Conservation (phyloP, 2,329 filamentous ascomycete species). For the Ceratocystis colombiana region DNA sequence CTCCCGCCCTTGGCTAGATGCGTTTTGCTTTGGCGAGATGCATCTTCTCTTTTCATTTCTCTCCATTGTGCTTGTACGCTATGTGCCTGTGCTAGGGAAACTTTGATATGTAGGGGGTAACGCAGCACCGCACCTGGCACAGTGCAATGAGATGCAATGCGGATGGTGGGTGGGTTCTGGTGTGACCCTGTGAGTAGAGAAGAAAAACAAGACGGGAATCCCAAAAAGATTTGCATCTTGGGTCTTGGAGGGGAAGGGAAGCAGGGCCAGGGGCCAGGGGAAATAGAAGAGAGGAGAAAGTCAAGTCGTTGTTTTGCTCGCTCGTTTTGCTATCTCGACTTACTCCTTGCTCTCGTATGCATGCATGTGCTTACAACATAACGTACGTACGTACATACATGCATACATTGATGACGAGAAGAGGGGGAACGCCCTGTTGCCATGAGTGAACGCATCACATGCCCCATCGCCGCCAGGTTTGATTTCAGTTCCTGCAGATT, state of each 20-base stretch:
- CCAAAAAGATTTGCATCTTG: conserved; percentile 13
- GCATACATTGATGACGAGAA: neutral
- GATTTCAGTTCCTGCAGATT: conserved; percentile 15
- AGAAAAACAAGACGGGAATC: conserved; percentile 3
- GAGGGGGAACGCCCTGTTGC: neutral
- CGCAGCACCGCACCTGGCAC: neutral
- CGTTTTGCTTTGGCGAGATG: neutral
- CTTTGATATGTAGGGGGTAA: neutral
- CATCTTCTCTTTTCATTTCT: neutral
- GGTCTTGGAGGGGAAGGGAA: neutral
- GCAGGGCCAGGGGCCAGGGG: conserved; percentile 3
- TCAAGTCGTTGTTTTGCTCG: neutral
- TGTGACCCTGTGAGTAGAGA: neutral
- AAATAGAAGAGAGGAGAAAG: conserved; percentile 4
- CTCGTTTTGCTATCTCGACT: neutral
- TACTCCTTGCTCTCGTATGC: neutral
- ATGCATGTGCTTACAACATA: too few species aligned
- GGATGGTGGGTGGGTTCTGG: neutral
- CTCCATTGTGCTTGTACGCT: neutral
- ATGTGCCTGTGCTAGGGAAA: neutral
- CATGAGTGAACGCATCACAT: neutral
- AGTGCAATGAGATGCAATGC: conserved; percentile 5
- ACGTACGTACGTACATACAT: neutral
- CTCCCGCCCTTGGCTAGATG: neutral
- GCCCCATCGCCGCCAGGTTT: neutral